Conservation (phyloP, 2,329 filamentous ascomycete species). For the Celoporthe dispersa region DNA sequence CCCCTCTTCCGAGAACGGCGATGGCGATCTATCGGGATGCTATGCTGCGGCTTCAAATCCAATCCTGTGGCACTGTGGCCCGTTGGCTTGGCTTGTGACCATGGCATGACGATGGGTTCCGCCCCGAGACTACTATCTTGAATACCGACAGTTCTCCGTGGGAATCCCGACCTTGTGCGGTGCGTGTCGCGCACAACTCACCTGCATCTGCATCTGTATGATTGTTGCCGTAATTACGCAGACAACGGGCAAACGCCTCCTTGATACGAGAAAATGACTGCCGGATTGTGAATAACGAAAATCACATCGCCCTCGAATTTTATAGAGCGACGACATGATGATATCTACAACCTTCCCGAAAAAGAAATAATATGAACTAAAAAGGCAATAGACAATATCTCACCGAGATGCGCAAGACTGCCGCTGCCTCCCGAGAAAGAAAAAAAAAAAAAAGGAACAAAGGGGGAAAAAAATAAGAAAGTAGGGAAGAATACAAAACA, state of each 20-base stretch:
- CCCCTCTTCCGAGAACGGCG: slow-evolving; percentile 8
- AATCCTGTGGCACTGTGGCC: neutral
- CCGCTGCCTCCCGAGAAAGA: no score
- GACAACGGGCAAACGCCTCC: neutral
- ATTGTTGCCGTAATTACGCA: slow-evolving; percentile 1
- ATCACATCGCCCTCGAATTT: neutral
- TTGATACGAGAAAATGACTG: neutral
- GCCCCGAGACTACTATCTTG: neutral
- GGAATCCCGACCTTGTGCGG: neutral
- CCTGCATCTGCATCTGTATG: neutral
- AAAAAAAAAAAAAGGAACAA: no score
- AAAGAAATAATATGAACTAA: no score
- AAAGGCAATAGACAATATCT: neutral
- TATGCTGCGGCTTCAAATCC: neutral
- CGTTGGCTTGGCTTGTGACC: neutral
- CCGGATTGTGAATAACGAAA: neutral
- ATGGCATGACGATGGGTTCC: neutral
- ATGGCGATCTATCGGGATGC: neutral
- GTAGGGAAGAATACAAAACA: no score
- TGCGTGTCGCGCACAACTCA: neutral
- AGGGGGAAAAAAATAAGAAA: neutral
- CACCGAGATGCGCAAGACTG: neutral
- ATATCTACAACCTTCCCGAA: no score
- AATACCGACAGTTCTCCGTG: slow-evolving; percentile 11
- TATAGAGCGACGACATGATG: neutral